A percentile compares a stretch with the other conserved stretches of the same genome.
Conservation (phyloP, 139 green algal genomes). For the Eudorina sp. region DNA sequence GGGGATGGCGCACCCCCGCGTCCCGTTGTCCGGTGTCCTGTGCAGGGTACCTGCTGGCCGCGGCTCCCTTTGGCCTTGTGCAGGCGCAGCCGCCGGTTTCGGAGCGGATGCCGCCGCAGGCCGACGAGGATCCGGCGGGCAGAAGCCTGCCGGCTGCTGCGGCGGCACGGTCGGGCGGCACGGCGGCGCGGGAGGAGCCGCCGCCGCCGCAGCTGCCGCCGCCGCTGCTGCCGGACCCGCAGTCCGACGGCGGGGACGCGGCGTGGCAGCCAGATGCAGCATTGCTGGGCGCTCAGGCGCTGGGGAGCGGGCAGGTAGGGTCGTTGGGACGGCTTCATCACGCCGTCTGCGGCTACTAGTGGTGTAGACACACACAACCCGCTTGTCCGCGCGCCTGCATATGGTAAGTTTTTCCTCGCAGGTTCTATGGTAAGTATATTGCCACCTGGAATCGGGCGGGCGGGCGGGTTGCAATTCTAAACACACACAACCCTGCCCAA, state of each 20-base stretch:
- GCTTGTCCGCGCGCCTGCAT: no score
- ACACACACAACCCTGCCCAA: no score
- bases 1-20: no score
- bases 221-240: not conserved
- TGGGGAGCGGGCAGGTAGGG: not conserved
- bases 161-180: not conserved
- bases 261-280: constrained; percentile 10
- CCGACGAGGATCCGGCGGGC: not conserved
- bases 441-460: no score
- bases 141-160: not conserved
- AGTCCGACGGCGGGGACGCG: not conserved
- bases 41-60: constrained; percentile 16
- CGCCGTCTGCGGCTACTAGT: not conserved
- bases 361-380: no score
- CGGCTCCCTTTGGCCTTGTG: constrained; percentile 11
- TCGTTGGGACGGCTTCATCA: not conserved
- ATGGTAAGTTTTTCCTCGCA: no score
- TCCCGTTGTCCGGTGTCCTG: no score
- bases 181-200: not conserved
- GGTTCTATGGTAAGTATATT: no score
- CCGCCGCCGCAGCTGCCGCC: not conserved
- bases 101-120: not conserved
- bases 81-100: not conserved
- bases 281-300: constrained; percentile 17
- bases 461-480: no score